These are phyloP conservation scores for Ustilago lituana DNA, from an alignment of 1,284 basidiomycete genomes.

Conservation along the genomic window DNA sequence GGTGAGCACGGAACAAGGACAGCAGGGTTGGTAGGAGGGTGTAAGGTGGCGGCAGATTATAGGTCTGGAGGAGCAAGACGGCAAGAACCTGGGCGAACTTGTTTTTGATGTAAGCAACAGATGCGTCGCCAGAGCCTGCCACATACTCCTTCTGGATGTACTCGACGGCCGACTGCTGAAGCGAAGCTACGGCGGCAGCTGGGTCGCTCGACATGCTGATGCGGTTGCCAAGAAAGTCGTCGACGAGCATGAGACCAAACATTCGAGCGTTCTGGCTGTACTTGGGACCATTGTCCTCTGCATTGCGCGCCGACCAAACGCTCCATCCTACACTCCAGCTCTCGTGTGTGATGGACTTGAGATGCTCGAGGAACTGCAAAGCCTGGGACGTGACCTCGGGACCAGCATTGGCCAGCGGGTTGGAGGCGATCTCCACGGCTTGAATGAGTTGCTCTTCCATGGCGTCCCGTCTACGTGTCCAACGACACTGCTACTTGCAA, in stretches of 20 bases:
- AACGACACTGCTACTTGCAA: not conserved
- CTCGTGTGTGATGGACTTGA: slow-evolving; percentile 78
- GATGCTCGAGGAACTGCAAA: slow-evolving; percentile 78
- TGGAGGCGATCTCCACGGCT: slow-evolving; percentile 83
- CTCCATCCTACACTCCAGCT: slow-evolving; percentile 75
- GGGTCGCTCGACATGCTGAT: slow-evolving; percentile 49
- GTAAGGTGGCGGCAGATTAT: slow-evolving; percentile 83
- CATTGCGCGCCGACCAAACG: slow-evolving; percentile 61
- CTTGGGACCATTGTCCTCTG: slow-evolving; percentile 74
- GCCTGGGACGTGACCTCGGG: slow-evolving; percentile 75
- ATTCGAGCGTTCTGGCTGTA: slow-evolving; percentile 81
- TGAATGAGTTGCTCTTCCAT: slow-evolving; percentile 75
- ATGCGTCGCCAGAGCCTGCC: slow-evolving; percentile 53
- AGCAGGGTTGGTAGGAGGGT: slow-evolving; percentile 73
- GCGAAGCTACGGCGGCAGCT: slow-evolving; percentile 52
- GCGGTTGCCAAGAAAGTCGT: slow-evolving; percentile 83
- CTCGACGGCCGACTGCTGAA: slow-evolving; percentile 61
- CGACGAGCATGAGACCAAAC: slow-evolving; percentile 83
- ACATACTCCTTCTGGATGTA: slow-evolving; percentile 64
- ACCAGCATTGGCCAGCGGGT: slow-evolving; percentile 73
- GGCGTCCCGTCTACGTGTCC: not conserved
- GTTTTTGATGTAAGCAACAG: slow-evolving; percentile 77
- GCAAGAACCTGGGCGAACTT: slow-evolving; percentile 98
- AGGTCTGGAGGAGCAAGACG: slow-evolving; percentile 89
- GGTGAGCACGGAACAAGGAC: slow-evolving; percentile 68